Conservation (phyloP, 352 stramenopile genomes). For the Elongisporangium undulatum region DNA sequence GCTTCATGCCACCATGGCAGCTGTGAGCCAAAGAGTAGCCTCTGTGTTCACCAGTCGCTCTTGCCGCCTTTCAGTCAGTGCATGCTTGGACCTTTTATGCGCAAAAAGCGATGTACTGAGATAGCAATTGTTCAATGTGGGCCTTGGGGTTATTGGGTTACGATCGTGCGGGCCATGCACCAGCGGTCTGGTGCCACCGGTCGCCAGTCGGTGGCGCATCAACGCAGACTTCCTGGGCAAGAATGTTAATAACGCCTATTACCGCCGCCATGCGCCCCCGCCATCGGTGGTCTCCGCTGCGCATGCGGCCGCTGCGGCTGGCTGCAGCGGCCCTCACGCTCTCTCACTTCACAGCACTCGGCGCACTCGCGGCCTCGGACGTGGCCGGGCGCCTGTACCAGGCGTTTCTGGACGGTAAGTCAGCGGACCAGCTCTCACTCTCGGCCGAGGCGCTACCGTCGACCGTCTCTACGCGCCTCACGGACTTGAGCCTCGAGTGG, state of each 20-base stretch:
- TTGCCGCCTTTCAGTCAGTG: background rate
- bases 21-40: too few species aligned
- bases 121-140: background rate
- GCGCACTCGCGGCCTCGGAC: slow-evolving; percentile 24
- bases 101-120: background rate
- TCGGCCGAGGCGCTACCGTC: slow-evolving; percentile 25
- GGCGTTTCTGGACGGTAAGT: slow-evolving; percentile 19
- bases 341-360: slow-evolving; percentile 11
- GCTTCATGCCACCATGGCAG: background rate
- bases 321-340: slow-evolving; percentile 3
- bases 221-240: background rate
- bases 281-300: background rate
- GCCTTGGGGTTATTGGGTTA: background rate
- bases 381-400: slow-evolving; percentile 52
- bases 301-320: slow-evolving; percentile 1
- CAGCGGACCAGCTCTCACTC: slow-evolving; percentile 25
- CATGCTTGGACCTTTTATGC: background rate
- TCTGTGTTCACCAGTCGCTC: background rate
- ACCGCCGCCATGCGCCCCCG: background rate
- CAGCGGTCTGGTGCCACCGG: background rate
- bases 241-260: background rate
- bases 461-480: slow-evolving; percentile 21
- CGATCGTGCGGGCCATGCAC: background rate
- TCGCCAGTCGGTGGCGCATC: background rate
- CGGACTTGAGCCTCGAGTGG: slow-evolving; percentile 26